phyloP scores from a whole-genome alignment of 257 asterid species.

The Marsdenia floribunda region DNA sequence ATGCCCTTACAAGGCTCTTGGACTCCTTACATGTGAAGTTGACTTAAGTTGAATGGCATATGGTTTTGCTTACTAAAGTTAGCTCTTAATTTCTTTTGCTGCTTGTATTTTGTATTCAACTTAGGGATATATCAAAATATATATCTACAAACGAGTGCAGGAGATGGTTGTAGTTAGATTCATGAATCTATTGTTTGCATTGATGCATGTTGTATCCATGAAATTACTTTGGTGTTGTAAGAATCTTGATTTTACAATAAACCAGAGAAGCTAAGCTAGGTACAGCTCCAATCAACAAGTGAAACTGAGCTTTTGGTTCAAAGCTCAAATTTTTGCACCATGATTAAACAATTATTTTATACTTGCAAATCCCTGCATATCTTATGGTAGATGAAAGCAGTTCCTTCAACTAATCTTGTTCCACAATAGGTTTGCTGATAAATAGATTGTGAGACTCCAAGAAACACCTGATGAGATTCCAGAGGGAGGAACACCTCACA shows the following conservation, averaged over 20 bases:
- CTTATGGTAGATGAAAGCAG: not conserved
- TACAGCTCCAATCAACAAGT: not conserved
- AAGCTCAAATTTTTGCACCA: not conserved
- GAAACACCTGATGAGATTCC: conserved; percentile 99
- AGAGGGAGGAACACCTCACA: conserved; percentile 99
- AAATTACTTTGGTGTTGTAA: not conserved
- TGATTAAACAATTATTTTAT: not conserved
- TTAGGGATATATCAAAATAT: too few species aligned
- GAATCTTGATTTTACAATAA: not conserved
- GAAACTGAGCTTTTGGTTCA: not conserved
- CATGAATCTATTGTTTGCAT: too few species aligned
- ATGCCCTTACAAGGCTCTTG: too few species aligned
- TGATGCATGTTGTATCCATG: not conserved
- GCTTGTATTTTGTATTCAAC: too few species aligned
- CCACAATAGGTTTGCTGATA: conserved; percentile 72
- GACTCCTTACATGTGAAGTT: too few species aligned
- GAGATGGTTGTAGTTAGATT: too few species aligned
- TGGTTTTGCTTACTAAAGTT: too few species aligned
- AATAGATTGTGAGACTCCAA: conserved; percentile 96
- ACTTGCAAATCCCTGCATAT: not conserved
- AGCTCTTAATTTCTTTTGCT: too few species aligned
- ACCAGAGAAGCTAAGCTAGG: not conserved
- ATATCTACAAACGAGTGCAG: too few species aligned
- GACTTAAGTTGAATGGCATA: too few species aligned
- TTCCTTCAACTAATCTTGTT: conserved; percentile 1